These are phyloP conservation scores for Beauveria caledonica DNA, from an alignment of 2,329 filamentous ascomycete species.

Conservation along the genomic window DNA sequence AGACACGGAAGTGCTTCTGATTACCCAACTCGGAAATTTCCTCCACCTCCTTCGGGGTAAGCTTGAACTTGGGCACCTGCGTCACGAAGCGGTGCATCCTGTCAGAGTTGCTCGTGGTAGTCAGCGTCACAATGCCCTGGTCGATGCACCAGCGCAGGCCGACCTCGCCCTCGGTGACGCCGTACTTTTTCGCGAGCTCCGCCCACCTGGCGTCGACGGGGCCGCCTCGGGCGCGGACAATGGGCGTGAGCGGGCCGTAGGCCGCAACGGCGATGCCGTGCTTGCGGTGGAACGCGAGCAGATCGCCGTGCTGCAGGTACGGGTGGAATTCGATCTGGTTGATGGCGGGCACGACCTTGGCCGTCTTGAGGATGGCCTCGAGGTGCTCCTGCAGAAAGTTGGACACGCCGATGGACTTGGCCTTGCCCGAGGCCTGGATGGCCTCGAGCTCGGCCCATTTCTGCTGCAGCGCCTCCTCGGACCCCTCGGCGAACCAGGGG, in stretches of 20 bases:
- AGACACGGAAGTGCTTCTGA: conserved; percentile 53
- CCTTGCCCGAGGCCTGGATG: conserved; percentile 58
- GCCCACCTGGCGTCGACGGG: conserved; percentile 45
- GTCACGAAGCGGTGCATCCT: conserved; percentile 47
- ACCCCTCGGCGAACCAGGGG: conserved; percentile 42
- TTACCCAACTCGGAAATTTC: conserved; percentile 47
- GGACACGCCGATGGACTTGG: conserved; percentile 66
- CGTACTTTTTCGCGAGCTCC: conserved; percentile 48
- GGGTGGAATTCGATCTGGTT: conserved; percentile 82
- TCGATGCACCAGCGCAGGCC: conserved; percentile 54
- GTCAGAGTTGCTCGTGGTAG: conserved; percentile 51
- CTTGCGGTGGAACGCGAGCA: conserved; percentile 49
- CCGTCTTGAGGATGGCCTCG: conserved; percentile 48
- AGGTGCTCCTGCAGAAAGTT: conserved; percentile 58
- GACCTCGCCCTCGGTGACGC: conserved; percentile 46
- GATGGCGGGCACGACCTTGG: conserved; percentile 54
- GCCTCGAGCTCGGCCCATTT: conserved; percentile 55
- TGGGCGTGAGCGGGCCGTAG: conserved; percentile 47
- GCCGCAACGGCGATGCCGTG: conserved; percentile 49
- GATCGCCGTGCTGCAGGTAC: conserved; percentile 57
- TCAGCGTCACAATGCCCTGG: conserved; percentile 49
- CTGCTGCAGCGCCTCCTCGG: conserved; percentile 44
- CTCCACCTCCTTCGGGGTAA: conserved; percentile 50
- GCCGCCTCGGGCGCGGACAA: conserved; percentile 39
- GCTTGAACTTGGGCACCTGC: conserved; percentile 45